Conservation (phyloP, 2,329 filamentous ascomycete species). For the Cladosporium sp. region DNA sequence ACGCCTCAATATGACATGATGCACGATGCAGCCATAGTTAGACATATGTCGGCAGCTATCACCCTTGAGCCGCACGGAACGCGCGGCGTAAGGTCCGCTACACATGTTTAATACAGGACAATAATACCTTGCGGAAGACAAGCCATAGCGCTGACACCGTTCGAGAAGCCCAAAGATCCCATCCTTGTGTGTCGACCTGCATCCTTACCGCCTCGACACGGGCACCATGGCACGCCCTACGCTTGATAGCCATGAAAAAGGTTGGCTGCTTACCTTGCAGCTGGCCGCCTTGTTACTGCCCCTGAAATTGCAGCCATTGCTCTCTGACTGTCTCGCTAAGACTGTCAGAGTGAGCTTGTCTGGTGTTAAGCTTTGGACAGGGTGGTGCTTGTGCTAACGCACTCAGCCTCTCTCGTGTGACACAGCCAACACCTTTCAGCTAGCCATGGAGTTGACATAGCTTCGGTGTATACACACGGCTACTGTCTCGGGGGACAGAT, state of each 20-base stretch:
- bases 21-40: neutral
- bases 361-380: neutral
- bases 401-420: neutral
- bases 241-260: neutral
- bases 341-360: conserved; percentile 5
- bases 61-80: conserved; percentile 1
- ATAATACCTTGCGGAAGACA: neutral
- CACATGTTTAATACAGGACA: neutral
- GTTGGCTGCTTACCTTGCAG: neutral
- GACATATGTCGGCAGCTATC: neutral
- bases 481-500: neutral
- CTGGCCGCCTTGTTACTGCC: neutral
- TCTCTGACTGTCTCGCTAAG: conserved; percentile 10
- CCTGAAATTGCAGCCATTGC: neutral
- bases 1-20: neutral
- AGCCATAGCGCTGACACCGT: neutral
- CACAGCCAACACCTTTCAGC: neutral
- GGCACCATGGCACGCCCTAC: neutral
- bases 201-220: neutral
- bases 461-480: neutral
- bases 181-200: neutral
- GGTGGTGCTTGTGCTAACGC: neutral
- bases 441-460: neutral
- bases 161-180: neutral
- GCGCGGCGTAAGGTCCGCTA: neutral